Evolutionary conservation across 306 rosid genomes (phyloP).

Genomic region (Ammopiptanthus mongolicus): DNA sequence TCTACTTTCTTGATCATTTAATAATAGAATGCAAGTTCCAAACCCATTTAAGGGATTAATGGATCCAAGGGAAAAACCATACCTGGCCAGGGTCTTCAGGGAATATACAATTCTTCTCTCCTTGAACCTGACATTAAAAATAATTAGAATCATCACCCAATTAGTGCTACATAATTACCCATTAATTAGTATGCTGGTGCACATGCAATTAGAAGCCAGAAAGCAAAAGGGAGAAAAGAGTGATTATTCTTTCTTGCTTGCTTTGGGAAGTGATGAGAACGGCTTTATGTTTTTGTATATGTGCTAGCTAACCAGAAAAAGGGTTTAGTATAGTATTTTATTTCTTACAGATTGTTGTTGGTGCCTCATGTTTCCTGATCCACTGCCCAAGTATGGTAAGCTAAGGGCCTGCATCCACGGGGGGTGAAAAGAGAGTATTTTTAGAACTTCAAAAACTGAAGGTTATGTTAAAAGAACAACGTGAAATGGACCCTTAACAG

Average conservation of each 20-base stretch:
- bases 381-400: conserved; percentile 68
- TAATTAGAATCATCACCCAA: conserved; percentile 38
- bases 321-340: conserved; percentile 17
- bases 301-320: background rate
- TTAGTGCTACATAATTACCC: conserved; percentile 37
- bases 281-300: background rate
- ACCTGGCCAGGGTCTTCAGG: conserved; percentile 99
- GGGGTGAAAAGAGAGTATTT: background rate
- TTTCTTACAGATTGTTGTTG: conserved; percentile 55
- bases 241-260: conserved; percentile 29
- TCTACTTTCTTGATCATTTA: conserved; percentile 12
- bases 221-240: background rate
- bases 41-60: conserved; percentile 25
- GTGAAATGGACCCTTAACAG: conserved; percentile 29
- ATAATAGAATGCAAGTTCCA: conserved; percentile 16
- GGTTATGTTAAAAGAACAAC: conserved; percentile 13
- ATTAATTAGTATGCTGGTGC: conserved; percentile 13
- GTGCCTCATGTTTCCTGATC: conserved; percentile 53
- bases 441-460: conserved; percentile 27
- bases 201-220: conserved; percentile 24
- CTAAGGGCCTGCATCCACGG: conserved; percentile 62
- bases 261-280: conserved; percentile 44
- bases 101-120: conserved; percentile 80
- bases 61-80: conserved; percentile 48
- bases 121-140: conserved; percentile 64